A percentile compares a stretch with the other conserved stretches of the same genome.
These are phyloP conservation scores for Xanthoparmelia taractica DNA, from an alignment of 495 filamentous ascomycete species.

Conservation along the genomic window DNA sequence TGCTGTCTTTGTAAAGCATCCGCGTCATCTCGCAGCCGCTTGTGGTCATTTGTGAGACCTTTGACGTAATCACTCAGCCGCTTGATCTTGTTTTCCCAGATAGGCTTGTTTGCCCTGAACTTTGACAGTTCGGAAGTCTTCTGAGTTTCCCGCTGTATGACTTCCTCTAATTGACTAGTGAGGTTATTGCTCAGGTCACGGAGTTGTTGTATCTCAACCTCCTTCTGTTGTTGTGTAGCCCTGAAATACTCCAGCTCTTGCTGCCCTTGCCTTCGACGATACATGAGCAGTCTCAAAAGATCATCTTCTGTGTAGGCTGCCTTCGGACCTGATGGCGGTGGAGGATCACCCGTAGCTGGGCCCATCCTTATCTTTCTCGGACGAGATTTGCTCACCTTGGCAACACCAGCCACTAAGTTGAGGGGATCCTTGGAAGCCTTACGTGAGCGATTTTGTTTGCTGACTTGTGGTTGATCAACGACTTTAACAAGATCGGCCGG, in stretches of 20 bases:
- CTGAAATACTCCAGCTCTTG: conserved; percentile 9
- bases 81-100: conserved; percentile 15
- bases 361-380: background rate
- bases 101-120: conserved; percentile 12
- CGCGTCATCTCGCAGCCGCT: conserved; percentile 19
- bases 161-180: conserved; percentile 10
- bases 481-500: background rate
- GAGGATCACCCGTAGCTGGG: background rate
- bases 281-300: background rate
- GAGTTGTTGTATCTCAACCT: conserved; percentile 8
- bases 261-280: conserved; percentile 9
- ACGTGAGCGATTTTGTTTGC: background rate
- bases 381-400: background rate
- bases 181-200: conserved; percentile 6
- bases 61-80: conserved; percentile 20
- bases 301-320: conserved; percentile 2
- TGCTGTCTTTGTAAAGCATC: conserved; percentile 4
- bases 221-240: conserved; percentile 3
- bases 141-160: background rate
- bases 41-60: conserved; percentile 26
- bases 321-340: background rate
- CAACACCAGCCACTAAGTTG: background rate
- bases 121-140: conserved; percentile 14
- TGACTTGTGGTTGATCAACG: background rate
- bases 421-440: background rate